phyloP scores from a whole-genome alignment of 257 asterid species.

The Knoxia roxburghii region DNA sequence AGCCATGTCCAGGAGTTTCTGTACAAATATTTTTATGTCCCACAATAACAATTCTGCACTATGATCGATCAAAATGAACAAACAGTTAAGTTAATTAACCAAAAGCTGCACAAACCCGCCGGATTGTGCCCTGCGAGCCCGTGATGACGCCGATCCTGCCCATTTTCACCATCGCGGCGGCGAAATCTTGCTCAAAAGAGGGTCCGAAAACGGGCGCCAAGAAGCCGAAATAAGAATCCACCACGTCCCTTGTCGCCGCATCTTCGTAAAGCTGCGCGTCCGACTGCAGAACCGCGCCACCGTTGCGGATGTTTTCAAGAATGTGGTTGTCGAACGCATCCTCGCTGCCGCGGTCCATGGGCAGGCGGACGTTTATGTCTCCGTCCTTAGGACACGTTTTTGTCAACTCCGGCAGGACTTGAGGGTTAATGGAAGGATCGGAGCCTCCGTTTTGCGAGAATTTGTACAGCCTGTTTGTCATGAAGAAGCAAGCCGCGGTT shows the following conservation, averaged over 20 bases:
- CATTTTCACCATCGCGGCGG: conserved; percentile 60
- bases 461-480: conserved; percentile 60
- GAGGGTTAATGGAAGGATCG: conserved; percentile 67
- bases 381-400: conserved; percentile 56
- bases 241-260: conserved; percentile 32
- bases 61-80: too few relatives aligned
- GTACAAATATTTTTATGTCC: too few relatives aligned
- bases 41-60: too few relatives aligned
- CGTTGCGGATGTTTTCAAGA: conserved; percentile 49
- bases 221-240: conserved; percentile 66
- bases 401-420: conserved; percentile 50
- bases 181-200: conserved; percentile 65
- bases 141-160: conserved; percentile 66
- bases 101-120: conserved; percentile 56
- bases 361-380: conserved; percentile 39
- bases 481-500: conserved; percentile 91
- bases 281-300: conserved; percentile 67
- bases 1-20: too few relatives aligned
- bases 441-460: conserved; percentile 44
- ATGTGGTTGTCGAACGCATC: conserved; percentile 48
- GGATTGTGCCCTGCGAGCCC: conserved; percentile 52
- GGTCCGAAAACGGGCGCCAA: conserved; percentile 39
- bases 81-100: too few relatives aligned
- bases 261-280: conserved; percentile 73
- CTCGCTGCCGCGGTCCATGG: conserved; percentile 53